Evolutionary conservation across 2,329 filamentous ascomycete genomes (phyloP).

Genomic region (Herpotrichia juniperi): DNA sequence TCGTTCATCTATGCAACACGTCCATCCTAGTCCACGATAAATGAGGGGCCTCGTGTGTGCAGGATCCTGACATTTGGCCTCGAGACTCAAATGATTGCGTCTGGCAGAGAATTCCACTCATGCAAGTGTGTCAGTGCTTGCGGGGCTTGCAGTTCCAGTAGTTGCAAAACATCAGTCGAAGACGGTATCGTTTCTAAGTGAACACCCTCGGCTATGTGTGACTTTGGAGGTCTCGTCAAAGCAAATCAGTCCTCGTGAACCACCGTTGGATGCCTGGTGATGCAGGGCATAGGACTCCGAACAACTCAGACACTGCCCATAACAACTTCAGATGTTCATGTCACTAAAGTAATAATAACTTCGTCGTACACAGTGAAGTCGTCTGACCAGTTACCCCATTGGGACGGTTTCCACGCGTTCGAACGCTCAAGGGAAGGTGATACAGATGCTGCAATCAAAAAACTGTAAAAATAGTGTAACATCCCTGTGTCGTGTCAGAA

Average conservation of each 20-base stretch:
- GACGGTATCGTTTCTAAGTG: too few species aligned
- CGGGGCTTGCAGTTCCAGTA: neutral
- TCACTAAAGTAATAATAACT: neutral
- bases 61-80: neutral
- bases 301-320: neutral
- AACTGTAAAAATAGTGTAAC: neutral
- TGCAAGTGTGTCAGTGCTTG: neutral
- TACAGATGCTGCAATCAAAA: neutral
- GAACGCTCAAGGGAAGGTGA: neutral
- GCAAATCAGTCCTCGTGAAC: too few species aligned
- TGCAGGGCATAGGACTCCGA: neutral
- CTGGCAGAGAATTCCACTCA: neutral
- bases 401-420: neutral
- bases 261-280: too few species aligned
- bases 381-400: neutral
- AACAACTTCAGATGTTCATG: neutral
- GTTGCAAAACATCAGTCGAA: too few species aligned
- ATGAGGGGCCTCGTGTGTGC: neutral
- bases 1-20: neutral
- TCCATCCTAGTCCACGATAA: neutral
- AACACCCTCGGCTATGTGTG: too few species aligned
- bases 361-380: neutral
- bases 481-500: neutral
- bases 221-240: too few species aligned
- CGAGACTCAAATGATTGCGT: slow-evolving; percentile 1